Evolutionary conservation across 2,329 filamentous ascomycete genomes (phyloP).

Genomic region (Aureobasidium melanogenum): DNA sequence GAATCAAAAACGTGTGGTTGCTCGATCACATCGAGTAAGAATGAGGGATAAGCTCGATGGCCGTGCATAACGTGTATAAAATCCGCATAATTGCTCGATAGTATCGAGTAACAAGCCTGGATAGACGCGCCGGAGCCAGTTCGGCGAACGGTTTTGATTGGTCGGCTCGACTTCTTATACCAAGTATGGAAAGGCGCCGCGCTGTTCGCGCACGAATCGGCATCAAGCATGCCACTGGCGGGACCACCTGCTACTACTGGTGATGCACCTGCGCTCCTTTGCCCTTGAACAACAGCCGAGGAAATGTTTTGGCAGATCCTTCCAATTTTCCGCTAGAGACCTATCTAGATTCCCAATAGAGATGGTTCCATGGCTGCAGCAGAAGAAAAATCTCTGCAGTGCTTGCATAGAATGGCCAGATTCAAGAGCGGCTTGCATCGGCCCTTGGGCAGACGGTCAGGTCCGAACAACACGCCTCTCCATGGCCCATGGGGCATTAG

Average conservation of each 20-base stretch:
- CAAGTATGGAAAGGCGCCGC: neutral
- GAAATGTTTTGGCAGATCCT: neutral
- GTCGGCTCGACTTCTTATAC: neutral
- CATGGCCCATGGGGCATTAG: neutral
- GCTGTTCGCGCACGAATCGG: constrained; percentile 2
- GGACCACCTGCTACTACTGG: neutral
- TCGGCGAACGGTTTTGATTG: neutral
- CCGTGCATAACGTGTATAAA: neutral
- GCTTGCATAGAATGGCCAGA: neutral
- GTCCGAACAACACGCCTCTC: neutral
- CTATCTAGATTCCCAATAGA: neutral
- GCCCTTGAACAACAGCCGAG: neutral
- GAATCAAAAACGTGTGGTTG: constrained; percentile 8
- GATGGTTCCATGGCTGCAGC: neutral
- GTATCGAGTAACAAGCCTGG: constrained; percentile 5
- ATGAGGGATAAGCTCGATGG: neutral
- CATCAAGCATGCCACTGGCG: neutral
- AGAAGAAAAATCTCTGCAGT: neutral
- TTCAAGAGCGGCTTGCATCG: neutral
- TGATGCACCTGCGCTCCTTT: neutral
- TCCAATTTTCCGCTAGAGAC: neutral
- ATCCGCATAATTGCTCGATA: constrained; percentile 5
- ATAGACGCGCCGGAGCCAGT: neutral
- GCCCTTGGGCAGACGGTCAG: neutral
- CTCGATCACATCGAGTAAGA: constrained; percentile 10